Base-by-base conservation (phyloP, 352 stramenopile genomes). In the Phytophthora boehmeriae region DNA sequence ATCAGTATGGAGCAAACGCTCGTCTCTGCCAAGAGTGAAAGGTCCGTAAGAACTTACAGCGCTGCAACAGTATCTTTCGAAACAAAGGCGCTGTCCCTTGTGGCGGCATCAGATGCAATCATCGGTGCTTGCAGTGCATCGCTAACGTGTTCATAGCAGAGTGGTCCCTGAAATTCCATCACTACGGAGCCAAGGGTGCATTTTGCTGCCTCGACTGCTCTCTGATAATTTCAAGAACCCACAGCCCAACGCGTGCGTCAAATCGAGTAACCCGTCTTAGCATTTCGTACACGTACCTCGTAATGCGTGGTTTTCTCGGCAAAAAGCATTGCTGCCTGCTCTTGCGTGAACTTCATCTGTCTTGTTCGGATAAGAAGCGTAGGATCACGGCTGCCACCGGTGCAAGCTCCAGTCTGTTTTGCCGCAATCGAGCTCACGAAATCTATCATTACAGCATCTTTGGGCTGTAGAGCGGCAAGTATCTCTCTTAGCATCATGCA, bases 131-230 rank as follows among this genome's bases (percentile, higher is more conserved):
- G 43, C 3, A 86, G 57, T 16, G 71, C 49, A 10, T 67, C 44
- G 0, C 43, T 45, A 5, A 64, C 54, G 17, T 73, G 60, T 9
- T 54, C 35, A 4, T 69, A 69, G 45, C 66, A 65, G 2, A 49
- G 20, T 0, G 43, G 8, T 0, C 80, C 76, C 25, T 88, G 78
- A 23, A 87, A 88, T 55, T 90, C 80, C 74, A 90, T 79, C 44
- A 78, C 45, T 14, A 90, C 73, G 1, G 78, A 90, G 1, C 76
- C 80, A 4, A 45, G 16, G 0, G 70, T 72, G 11, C 38, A 63
- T 32, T 72, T 68, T 2, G 61, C 50, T 20, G 75, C 59, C 8
- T 78, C 51, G 0, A 54, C 41, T 2, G 77, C 61, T 73, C 73
- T 75, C 75, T 89, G 22, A 11, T 27, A 3, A 30, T 11, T 17